Evolutionary conservation across 805 yeast genomes (phyloP), one percentile per base, ranked within the genome.

Genomic region (Nakazawaea ishiwadae): DNA sequence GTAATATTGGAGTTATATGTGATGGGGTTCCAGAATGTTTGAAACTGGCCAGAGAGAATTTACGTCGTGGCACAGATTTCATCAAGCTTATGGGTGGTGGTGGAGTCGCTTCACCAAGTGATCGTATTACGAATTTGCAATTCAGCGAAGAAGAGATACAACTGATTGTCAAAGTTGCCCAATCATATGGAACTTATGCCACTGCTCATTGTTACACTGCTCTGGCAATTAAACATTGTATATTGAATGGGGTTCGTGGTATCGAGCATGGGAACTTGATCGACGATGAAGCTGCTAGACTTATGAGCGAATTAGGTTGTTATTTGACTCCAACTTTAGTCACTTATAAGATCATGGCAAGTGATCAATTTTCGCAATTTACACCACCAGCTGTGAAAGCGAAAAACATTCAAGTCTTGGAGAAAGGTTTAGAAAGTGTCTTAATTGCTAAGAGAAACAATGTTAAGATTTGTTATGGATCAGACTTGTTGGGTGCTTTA

Each of bases 41-140:
- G 26, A 50, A 46, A 26, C 49, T 52, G 7, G 48, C 55, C 2
- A 51, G 61, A 44, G 61, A 55, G 15, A 47, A 51, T 23, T 47
- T 56, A 29, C 48, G 60, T 42, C 41, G 51, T 21, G 61, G 60
- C 5, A 57, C 58, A 1, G 44, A 48, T 19, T 55, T 56, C 36
- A 46, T 56, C 35, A 56, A 56, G 40, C 53, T 56, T 31, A 56
- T 56, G 58, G 55, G 57, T 14, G 49, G 58, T 35, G 61, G 61
- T 20, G 59, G 60, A 27, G 60, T 56, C 31, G 59, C 58, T 9
- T 56, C 60, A 5, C 60, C 60, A 24, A 47, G 55, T 11, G 59
- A 55, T 41, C 46, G 49, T 31, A 44, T 54, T n/a, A 44, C 49
- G 12, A 51, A 55, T 37, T 37, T 51, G 15, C 59, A 55, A 40